phyloP scores from a whole-genome alignment of 2,329 filamentous ascomycete species.

The Amesomyces nigricolor region DNA sequence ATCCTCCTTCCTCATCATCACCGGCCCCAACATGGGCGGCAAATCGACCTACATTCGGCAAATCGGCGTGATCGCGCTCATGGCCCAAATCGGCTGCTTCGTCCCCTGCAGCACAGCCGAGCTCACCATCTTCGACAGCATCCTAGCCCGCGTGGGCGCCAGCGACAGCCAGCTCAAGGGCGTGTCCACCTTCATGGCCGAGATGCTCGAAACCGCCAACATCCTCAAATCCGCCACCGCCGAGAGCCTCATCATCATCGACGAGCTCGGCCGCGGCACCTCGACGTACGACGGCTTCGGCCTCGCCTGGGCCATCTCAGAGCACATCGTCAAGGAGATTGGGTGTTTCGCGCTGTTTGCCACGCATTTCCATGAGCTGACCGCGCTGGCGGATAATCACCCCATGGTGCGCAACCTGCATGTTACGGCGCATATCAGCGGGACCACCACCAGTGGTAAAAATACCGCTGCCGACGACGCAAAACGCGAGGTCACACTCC shows the following conservation, averaged over 20 bases:
- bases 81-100: conserved; percentile 96
- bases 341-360: conserved; percentile 92
- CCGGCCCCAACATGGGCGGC: conserved; percentile 97
- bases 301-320: conserved; percentile 97
- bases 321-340: conserved; percentile 94
- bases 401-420: conserved; percentile 88
- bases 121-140: conserved; percentile 92
- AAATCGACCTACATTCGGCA: conserved; percentile 98
- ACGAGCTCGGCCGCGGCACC: conserved; percentile 92
- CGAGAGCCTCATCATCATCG: conserved; percentile 96
- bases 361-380: conserved; percentile 97
- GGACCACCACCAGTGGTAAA: conserved; percentile 34
- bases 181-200: conserved; percentile 98
- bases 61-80: conserved; percentile 91
- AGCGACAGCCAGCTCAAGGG: conserved; percentile 96
- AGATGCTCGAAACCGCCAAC: conserved; percentile 98
- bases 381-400: conserved; percentile 79
- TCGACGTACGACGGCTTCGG: conserved; percentile 98
- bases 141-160: conserved; percentile 90
- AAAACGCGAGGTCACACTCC: conserved; percentile 81
- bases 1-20: conserved; percentile 93
- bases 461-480: conserved; percentile 27
- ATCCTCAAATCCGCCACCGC: conserved; percentile 95
- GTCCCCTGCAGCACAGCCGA: conserved; percentile 89
- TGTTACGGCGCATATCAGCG: conserved; percentile 86